A percentile compares a stretch with the other conserved stretches of the same genome.
These are phyloP conservation scores for Kluyveromyces aestuarii DNA, from an alignment of 805 yeast species.

Conservation along the genomic window DNA sequence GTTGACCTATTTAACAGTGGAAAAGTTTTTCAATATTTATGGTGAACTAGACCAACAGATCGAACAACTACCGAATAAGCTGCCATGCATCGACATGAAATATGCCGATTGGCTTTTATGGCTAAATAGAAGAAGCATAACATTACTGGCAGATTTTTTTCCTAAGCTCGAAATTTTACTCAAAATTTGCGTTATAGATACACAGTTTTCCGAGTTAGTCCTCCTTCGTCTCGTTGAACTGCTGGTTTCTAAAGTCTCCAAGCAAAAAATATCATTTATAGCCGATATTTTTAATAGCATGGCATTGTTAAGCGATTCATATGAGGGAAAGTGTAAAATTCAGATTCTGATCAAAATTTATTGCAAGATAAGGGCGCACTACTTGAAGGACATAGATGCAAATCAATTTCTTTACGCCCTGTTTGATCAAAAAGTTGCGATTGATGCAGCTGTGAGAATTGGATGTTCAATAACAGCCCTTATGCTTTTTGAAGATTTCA, in stretches of 20 bases:
- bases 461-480: constrained; percentile 26
- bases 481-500: constrained; percentile 29
- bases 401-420: constrained; percentile 13
- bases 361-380: constrained; percentile 22
- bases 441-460: constrained; percentile 14
- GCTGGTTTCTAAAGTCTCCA: background rate
- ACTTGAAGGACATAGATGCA: constrained; percentile 7
- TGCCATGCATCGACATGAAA: background rate
- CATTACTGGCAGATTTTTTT: background rate
- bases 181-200: background rate
- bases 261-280: background rate
- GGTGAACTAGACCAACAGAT: background rate
- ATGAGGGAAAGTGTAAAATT: constrained; percentile 2
- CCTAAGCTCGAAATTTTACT: background rate
- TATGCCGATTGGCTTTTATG: background rate
- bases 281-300: constrained; percentile 1
- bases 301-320: constrained; percentile 1
- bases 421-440: constrained; percentile 12
- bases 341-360: constrained; percentile 19
- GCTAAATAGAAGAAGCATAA: too few species aligned
- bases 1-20: background rate
- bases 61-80: background rate
- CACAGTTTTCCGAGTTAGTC: background rate
- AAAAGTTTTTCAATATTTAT: background rate
- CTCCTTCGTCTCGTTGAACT: background rate